Conservation (phyloP, 2,329 filamentous ascomycete species). For the Pseudocercospora cruenta region DNA sequence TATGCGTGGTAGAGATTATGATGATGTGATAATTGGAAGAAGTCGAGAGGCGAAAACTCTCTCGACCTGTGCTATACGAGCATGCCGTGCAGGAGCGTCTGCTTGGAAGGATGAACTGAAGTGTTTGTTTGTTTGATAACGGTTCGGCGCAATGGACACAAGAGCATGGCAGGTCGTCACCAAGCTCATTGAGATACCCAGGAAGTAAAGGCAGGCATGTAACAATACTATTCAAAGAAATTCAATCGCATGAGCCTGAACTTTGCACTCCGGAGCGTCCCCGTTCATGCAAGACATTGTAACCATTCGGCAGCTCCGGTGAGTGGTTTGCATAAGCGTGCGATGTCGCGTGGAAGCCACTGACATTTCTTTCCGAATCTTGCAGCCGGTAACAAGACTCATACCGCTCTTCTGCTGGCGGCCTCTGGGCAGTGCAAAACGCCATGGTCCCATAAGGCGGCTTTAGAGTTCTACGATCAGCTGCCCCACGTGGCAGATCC, state of each 20-base stretch:
- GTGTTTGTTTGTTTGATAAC: not conserved
- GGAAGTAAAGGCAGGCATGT: not conserved
- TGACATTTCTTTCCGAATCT: not conserved
- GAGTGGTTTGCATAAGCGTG: not conserved
- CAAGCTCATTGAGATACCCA: not conserved
- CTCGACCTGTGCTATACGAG: not conserved
- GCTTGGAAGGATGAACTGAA: not conserved
- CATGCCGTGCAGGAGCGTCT: not conserved
- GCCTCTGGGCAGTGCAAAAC: not conserved
- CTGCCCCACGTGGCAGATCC: not conserved
- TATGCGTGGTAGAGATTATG: slow-evolving; percentile 42
- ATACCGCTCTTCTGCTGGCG: not conserved
- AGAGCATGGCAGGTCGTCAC: not conserved
- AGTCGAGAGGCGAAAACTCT: not conserved
- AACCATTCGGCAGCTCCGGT: not conserved
- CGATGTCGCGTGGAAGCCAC: not conserved
- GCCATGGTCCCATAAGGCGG: not conserved
- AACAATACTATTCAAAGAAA: slow-evolving; percentile 4
- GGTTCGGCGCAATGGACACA: not conserved
- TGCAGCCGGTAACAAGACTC: slow-evolving; percentile 1
- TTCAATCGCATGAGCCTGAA: not conserved
- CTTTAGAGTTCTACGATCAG: not conserved
- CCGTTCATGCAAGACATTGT: not conserved
- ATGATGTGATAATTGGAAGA: not conserved
- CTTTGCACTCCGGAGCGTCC: not conserved